These are phyloP conservation scores for Suhomyces tanzawaensis DNA, from an alignment of 805 yeast species.

Conservation along the genomic window DNA sequence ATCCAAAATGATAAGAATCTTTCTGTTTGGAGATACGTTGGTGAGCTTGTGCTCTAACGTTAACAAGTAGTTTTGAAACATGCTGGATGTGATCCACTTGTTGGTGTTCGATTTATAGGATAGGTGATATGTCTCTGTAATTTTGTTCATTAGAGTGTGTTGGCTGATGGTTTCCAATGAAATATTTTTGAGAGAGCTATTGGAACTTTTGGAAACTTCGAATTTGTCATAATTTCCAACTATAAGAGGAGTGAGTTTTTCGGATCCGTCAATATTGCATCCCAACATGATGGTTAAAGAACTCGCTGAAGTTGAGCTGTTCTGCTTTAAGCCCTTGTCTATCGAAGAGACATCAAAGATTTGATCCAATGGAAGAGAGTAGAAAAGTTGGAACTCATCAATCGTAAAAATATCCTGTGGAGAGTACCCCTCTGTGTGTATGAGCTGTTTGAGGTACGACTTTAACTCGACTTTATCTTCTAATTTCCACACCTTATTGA, in stretches of 20 bases:
- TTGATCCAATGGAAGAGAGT: conserved; percentile 59
- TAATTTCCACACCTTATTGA: conserved; percentile 57
- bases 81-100: conserved; percentile 61
- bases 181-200: conserved; percentile 18
- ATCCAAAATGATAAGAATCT: conserved; percentile 55
- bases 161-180: conserved; percentile 9
- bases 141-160: conserved; percentile 27
- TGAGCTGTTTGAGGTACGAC: conserved; percentile 34
- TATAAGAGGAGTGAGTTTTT: conserved; percentile 57
- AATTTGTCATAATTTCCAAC: conserved; percentile 57
- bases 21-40: conserved; percentile 39
- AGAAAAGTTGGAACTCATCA: conserved; percentile 60
- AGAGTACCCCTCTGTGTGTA: conserved; percentile 33
- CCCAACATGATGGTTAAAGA: conserved; percentile 58
- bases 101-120: conserved; percentile 58
- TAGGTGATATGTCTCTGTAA: conserved; percentile 50
- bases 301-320: conserved; percentile 38
- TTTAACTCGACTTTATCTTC: conserved; percentile 56
- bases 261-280: conserved; percentile 60
- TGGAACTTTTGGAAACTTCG: conserved; percentile 30
- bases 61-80: conserved; percentile 61
- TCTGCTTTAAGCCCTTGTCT: conserved; percentile 41
- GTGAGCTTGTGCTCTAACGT: conserved; percentile 59
- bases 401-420: conserved; percentile 56
- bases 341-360: conserved; percentile 46